Evolutionary conservation across 768 basidiomycete species (phyloP).

Genomic region (Pleurotus cornucopiae): DNA sequence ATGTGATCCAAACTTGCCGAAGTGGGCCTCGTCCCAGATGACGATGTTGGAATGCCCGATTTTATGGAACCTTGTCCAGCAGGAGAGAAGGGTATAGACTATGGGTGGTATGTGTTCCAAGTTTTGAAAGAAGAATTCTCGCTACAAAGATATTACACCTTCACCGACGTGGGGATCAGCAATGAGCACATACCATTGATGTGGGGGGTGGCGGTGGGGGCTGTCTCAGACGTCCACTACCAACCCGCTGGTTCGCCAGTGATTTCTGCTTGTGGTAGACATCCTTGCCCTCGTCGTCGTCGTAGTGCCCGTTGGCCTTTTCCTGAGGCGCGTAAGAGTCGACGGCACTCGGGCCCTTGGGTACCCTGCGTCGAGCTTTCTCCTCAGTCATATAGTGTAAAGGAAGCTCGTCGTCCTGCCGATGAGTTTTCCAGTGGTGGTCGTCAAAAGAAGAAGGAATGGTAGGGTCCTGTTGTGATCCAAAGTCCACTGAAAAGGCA

Average conservation of each 20-base stretch:
- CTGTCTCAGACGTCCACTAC: constrained; percentile 60
- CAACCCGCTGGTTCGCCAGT: constrained; percentile 30
- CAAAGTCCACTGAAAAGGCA: constrained; percentile 70
- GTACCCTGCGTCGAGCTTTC: constrained; percentile 52
- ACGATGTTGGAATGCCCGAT: constrained; percentile 85
- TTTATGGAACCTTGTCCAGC: constrained; percentile 92
- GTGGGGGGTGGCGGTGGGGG: constrained; percentile 63
- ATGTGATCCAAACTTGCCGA: constrained; percentile 97
- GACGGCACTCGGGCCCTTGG: constrained; percentile 20
- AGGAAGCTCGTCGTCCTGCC: constrained; percentile 39
- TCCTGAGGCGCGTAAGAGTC: not conserved
- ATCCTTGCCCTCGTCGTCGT: constrained; percentile 50
- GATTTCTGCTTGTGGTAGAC: constrained; percentile 46
- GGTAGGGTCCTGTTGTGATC: constrained; percentile 45
- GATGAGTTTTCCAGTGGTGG: constrained; percentile 22
- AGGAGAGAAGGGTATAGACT: constrained; percentile 88
- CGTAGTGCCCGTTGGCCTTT: constrained; percentile 13
- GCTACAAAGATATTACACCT: constrained; percentile 30
- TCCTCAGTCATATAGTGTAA: constrained; percentile 58
- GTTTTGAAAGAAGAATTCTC: constrained; percentile 78
- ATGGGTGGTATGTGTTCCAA: constrained; percentile 72
- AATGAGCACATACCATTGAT: constrained; percentile 43
- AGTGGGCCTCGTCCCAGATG: constrained; percentile 99
- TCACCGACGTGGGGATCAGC: constrained; percentile 1
- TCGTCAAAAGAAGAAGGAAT: constrained; percentile 54